These are phyloP conservation scores for Globisporangium nodosum DNA, from an alignment of 352 stramenopile species.

Conservation along the genomic window DNA sequence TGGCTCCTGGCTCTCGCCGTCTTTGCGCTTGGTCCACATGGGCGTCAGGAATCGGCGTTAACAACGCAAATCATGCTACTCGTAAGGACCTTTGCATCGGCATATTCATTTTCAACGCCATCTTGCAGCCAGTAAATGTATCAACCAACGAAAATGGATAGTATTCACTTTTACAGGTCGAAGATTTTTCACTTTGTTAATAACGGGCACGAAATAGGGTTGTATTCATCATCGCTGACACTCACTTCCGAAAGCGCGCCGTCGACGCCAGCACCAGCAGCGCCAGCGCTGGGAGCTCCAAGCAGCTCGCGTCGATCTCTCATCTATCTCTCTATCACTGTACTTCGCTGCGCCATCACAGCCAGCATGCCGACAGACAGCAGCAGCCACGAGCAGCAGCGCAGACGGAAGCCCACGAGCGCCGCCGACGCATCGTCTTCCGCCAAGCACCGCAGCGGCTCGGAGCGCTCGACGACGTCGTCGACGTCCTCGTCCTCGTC, in stretches of 20 bases:
- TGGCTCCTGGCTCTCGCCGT: neutral
- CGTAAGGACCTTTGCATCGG: neutral
- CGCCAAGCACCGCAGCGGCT: neutral
- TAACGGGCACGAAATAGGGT: neutral
- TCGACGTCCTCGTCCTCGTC: slow-evolving; percentile 1
- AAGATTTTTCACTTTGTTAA: neutral
- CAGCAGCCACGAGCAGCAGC: neutral
- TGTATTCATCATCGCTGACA: neutral
- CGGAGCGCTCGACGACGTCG: slow-evolving; percentile 1
- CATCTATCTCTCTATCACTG: too few relatives aligned
- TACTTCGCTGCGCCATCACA: neutral
- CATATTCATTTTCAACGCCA: neutral
- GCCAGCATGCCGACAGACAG: neutral
- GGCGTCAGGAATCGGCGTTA: neutral
- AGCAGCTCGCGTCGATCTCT: too few relatives aligned
- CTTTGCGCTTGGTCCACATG: neutral
- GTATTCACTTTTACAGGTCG: neutral
- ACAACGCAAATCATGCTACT: neutral
- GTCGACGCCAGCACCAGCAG: neutral
- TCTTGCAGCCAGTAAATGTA: neutral
- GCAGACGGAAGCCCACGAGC: neutral
- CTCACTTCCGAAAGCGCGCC: neutral
- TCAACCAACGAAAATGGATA: neutral
- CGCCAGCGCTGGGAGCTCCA: too few relatives aligned
- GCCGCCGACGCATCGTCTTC: neutral